phyloP scores from a whole-genome alignment of 2,329 filamentous ascomycete species.

The Geoglossum cookeanum region DNA sequence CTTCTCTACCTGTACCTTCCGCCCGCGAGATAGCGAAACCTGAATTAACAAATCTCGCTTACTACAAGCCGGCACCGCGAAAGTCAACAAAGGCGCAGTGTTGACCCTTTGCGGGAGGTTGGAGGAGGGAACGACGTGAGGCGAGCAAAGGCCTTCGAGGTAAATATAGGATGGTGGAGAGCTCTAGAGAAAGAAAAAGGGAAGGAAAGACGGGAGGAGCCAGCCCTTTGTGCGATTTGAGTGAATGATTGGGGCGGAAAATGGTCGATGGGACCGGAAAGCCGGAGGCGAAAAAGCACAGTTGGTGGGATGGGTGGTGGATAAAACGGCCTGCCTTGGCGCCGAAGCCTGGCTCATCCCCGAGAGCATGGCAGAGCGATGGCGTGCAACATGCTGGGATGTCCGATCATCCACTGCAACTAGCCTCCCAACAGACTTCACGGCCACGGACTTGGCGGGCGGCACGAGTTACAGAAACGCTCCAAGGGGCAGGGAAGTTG shows the following conservation, averaged over 20 bases:
- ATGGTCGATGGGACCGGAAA: background rate
- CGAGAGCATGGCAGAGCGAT: background rate
- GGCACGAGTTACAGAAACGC: background rate
- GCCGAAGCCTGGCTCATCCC: background rate
- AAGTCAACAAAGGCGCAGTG: background rate
- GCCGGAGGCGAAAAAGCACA: background rate
- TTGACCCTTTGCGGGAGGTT: constrained; percentile 2
- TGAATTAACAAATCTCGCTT: constrained; percentile 2
- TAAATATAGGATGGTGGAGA: background rate
- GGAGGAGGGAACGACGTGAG: background rate
- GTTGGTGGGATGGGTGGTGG: background rate
- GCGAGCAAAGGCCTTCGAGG: background rate
- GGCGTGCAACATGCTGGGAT: background rate
- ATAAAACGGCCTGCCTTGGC: background rate
- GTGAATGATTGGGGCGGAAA: background rate
- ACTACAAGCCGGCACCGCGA: constrained; percentile 2
- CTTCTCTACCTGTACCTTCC: constrained; percentile 5
- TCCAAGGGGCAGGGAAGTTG: too few relatives aligned
- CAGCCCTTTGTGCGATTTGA: background rate
- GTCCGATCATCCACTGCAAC: background rate
- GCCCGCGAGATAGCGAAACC: background rate
- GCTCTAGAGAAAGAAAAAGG: background rate
- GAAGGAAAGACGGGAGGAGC: background rate
- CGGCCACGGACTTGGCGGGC: background rate
- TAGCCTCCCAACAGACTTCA: constrained; percentile 1